Evolutionary conservation across 441 rosid species (phyloP).

Genomic region (Syzygium syzygioides): DNA sequence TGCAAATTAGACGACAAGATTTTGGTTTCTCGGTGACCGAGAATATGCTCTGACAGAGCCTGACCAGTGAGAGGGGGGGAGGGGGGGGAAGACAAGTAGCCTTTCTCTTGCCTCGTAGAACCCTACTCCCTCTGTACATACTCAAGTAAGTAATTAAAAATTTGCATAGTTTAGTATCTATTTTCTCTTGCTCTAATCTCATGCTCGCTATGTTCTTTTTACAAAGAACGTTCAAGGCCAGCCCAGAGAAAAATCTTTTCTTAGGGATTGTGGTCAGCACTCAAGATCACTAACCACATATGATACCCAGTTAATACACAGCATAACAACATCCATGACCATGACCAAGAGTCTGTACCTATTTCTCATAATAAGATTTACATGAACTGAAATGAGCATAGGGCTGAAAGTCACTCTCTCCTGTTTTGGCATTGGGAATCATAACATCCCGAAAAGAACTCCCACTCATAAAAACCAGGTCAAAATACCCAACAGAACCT

Average conservation of each 20-base stretch:
- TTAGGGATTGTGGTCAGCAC: not conserved
- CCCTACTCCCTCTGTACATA: not conserved
- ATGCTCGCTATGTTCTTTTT: not conserved
- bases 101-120: not conserved
- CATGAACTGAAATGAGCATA: not conserved
- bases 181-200: not conserved
- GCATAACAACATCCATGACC: not conserved
- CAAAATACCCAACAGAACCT: not conserved
- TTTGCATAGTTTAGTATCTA: not conserved
- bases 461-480: not conserved
- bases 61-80: not conserved
- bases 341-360: not conserved
- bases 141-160: not conserved
- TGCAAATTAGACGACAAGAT: not conserved
- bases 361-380: not conserved
- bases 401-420: not conserved
- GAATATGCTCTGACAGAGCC: conserved; percentile 7
- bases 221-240: not conserved
- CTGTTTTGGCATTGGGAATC: not conserved
- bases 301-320: not conserved
- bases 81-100: not conserved
- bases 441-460: not conserved
- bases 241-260: not conserved
- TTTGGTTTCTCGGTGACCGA: not conserved
- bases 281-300: not conserved